A percentile compares a stretch with the other conserved stretches of the same genome.
Conservation (phyloP, 2,329 filamentous ascomycete genomes). For the Pseudogymnoascus sp. region DNA sequence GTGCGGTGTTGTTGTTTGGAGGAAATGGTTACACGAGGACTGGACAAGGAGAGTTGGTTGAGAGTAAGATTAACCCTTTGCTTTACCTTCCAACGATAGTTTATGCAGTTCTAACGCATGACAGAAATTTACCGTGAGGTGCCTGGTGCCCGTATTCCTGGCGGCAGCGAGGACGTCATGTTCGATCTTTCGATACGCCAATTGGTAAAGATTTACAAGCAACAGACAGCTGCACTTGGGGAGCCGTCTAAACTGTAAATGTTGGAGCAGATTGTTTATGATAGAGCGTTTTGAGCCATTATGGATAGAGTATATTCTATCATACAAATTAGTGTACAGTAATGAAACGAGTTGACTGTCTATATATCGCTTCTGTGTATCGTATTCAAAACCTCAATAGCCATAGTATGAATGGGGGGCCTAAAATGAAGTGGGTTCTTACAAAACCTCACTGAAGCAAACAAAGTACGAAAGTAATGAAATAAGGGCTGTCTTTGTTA, state of each 20-base stretch:
- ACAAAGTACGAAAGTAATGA: no score
- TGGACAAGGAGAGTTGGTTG: conserved; percentile 64
- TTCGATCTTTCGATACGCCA: conserved; percentile 63
- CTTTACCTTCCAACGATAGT: not conserved
- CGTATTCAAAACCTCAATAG: no score
- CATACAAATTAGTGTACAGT: not conserved
- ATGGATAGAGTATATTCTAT: not conserved
- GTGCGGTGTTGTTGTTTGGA: conserved; percentile 63
- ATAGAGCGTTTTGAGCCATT: not conserved
- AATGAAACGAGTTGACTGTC: not conserved
- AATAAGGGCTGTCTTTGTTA: no score
- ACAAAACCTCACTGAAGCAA: no score
- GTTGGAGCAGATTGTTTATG: not conserved
- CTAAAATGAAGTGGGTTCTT: no score
- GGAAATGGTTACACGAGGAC: conserved; percentile 65
- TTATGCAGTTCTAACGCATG: not conserved
- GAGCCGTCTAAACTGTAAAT: not conserved
- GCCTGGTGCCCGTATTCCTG: conserved; percentile 54
- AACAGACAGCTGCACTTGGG: not conserved
- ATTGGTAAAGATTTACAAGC: conserved; percentile 57
- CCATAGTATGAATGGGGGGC: no score
- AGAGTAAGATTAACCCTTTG: conserved; percentile 32
- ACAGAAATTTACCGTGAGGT: conserved; percentile 56
- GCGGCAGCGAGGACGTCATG: conserved; percentile 67
- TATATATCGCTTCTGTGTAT: no score